Conservation (phyloP, 2,329 filamentous ascomycete genomes). For the Colletotrichum tofieldiae region DNA sequence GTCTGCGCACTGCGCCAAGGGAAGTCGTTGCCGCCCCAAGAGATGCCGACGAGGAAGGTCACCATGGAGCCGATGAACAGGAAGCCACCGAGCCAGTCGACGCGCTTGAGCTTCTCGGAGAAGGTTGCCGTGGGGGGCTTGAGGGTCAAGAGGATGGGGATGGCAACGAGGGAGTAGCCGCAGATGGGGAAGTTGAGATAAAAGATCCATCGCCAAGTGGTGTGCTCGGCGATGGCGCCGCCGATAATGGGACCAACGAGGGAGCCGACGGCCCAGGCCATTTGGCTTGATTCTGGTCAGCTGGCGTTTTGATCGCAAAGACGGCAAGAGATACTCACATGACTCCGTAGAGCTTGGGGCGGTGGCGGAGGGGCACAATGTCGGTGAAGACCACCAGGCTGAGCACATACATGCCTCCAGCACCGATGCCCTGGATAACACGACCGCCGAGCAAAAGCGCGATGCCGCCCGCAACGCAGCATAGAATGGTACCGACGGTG, state of each 20-base stretch:
- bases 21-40: slow-evolving; percentile 61
- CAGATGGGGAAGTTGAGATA: slow-evolving; percentile 64
- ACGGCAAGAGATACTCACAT: slow-evolving; percentile 48
- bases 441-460: slow-evolving; percentile 55
- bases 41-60: slow-evolving; percentile 63
- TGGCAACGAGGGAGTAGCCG: slow-evolving; percentile 55
- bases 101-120: slow-evolving; percentile 53
- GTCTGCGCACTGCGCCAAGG: slow-evolving; percentile 59
- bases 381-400: slow-evolving; percentile 59
- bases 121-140: slow-evolving; percentile 52
- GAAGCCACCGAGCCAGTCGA: slow-evolving; percentile 64
- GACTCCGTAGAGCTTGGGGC: slow-evolving; percentile 59
- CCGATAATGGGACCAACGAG: slow-evolving; percentile 58
- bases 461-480: slow-evolving; percentile 53
- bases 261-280: slow-evolving; percentile 58
- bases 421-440: slow-evolving; percentile 58
- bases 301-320: too few species aligned
- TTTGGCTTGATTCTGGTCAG: slow-evolving; percentile 44
- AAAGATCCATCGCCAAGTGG: slow-evolving; percentile 65
- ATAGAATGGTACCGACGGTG: slow-evolving; percentile 58
- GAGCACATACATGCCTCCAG: slow-evolving; percentile 59
- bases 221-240: slow-evolving; percentile 53
- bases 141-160: slow-evolving; percentile 60
- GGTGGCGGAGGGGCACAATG: slow-evolving; percentile 58
- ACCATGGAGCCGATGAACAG: slow-evolving; percentile 61